Evolutionary conservation across 78 protist species (phyloP).

Genomic region (Dictyostelium firmibasis): DNA sequence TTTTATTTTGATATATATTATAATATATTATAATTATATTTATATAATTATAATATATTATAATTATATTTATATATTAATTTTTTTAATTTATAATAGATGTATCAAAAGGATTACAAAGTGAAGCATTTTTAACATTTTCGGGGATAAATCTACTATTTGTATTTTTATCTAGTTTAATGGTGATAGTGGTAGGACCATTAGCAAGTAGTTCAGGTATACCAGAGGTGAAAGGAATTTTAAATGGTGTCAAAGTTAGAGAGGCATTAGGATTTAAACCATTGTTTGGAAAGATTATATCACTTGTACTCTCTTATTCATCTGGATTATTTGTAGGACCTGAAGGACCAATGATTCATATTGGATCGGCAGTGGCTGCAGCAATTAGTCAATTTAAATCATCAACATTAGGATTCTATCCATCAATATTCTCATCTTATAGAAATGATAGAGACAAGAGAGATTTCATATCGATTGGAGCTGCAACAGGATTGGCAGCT

Average conservation of each 20-base stretch:
- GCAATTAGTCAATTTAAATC: constrained; percentile 37
- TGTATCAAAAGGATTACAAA: constrained; percentile 22
- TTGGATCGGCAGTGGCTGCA: constrained; percentile 84
- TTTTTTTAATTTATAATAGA: not conserved
- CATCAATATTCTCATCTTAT: constrained; percentile 50
- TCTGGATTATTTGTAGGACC: constrained; percentile 82
- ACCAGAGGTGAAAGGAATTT: constrained; percentile 91
- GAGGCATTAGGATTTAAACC: constrained; percentile 52
- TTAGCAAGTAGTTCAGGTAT: constrained; percentile 89
- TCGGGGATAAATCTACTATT: constrained; percentile 44
- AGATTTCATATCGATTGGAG: constrained; percentile 91
- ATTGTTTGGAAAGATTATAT: constrained; percentile 84
- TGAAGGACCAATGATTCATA: constrained; percentile 96
- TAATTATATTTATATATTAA: not conserved
- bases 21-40: too few species aligned
- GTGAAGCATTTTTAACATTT: constrained; percentile 52
- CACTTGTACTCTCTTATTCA: constrained; percentile 82
- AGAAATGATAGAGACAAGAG: constrained; percentile 90
- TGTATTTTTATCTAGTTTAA: constrained; percentile 16
- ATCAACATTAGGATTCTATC: constrained; percentile 25
- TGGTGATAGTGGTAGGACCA: constrained; percentile 71
- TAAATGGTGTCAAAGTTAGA: constrained; percentile 80
- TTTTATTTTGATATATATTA: not conserved
- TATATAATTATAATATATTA: not conserved
- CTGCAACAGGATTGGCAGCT: constrained; percentile 97